These are phyloP conservation scores for Viridothelium virens DNA, from an alignment of 495 filamentous ascomycete genomes.

Conservation along the genomic window DNA sequence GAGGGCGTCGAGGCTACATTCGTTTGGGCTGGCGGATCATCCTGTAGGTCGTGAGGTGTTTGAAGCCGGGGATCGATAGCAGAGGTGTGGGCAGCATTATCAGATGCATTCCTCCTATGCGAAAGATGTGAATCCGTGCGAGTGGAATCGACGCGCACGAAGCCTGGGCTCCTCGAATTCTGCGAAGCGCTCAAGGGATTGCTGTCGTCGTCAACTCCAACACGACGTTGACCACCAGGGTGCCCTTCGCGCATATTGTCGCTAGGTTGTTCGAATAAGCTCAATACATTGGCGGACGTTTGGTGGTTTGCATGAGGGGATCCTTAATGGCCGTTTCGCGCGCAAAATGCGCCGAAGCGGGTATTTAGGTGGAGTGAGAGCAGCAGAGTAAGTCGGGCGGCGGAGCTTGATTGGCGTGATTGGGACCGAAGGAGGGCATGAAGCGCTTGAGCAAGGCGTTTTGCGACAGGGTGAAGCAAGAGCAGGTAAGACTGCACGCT, in stretches of 20 bases:
- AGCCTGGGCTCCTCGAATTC: background rate
- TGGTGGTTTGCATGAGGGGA: conserved; percentile 5
- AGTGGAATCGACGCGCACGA: background rate
- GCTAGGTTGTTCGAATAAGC: background rate
- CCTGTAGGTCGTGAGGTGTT: conserved; percentile 1
- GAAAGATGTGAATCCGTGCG: background rate
- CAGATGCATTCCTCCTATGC: background rate
- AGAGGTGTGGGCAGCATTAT: background rate
- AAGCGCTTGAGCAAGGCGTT: background rate
- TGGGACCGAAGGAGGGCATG: background rate
- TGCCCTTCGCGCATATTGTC: conserved; percentile 6
- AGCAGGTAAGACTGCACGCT: background rate
- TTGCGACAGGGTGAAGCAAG: background rate
- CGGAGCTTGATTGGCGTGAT: background rate
- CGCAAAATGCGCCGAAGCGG: conserved; percentile 8
- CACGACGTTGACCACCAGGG: background rate
- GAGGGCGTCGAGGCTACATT: conserved; percentile 4
- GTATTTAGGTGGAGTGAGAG: background rate
- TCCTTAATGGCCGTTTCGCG: conserved; percentile 7
- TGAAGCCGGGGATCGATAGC: conserved; percentile 4
- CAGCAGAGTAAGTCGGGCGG: too few relatives aligned
- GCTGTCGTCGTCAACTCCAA: background rate
- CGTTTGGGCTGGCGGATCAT: background rate
- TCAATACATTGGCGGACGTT: conserved; percentile 9
- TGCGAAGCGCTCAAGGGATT: background rate